Percentiles rank a stretch among this genome's conserved stretches.
These are phyloP conservation scores for Neohortaea acidophila DNA, from an alignment of 495 filamentous ascomycete genomes.

Conservation along the genomic window DNA sequence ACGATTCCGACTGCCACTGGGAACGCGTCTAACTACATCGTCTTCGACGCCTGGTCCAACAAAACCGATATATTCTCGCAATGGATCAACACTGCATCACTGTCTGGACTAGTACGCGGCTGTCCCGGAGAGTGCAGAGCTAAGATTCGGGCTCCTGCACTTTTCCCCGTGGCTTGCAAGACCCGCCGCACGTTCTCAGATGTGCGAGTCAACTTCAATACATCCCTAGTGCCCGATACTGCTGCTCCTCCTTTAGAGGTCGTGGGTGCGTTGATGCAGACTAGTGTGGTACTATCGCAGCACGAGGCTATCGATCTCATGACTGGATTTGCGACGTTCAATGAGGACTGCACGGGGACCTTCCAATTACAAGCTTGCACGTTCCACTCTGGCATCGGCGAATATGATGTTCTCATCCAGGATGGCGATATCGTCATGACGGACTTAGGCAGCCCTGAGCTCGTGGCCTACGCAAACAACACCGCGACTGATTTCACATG, in stretches of 20 bases:
- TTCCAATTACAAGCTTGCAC: not conserved
- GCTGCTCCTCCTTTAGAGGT: not conserved
- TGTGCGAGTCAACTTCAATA: not conserved
- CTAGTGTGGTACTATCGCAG: not conserved
- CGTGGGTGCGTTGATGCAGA: not conserved
- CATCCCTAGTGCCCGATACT: not conserved
- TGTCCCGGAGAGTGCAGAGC: not conserved
- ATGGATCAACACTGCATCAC: not conserved
- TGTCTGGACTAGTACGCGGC: too few species aligned
- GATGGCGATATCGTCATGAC: not conserved
- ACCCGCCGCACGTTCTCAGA: not conserved
- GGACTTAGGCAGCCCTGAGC: not conserved
- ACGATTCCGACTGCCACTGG: not conserved
- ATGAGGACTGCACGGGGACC: not conserved
- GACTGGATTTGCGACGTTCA: not conserved
- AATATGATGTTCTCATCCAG: not conserved
- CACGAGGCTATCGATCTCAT: not conserved
- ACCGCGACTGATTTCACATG: not conserved
- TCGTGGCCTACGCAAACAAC: constrained; percentile 1
- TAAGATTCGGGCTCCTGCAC: not conserved
- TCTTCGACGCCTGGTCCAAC: not conserved
- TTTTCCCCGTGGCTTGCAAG: not conserved
- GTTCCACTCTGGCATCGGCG: not conserved
- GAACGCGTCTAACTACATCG: not conserved
- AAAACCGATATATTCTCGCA: not conserved